phyloP scores from a whole-genome alignment of 441 rosid genomes.

The Macaranga tanarius region DNA sequence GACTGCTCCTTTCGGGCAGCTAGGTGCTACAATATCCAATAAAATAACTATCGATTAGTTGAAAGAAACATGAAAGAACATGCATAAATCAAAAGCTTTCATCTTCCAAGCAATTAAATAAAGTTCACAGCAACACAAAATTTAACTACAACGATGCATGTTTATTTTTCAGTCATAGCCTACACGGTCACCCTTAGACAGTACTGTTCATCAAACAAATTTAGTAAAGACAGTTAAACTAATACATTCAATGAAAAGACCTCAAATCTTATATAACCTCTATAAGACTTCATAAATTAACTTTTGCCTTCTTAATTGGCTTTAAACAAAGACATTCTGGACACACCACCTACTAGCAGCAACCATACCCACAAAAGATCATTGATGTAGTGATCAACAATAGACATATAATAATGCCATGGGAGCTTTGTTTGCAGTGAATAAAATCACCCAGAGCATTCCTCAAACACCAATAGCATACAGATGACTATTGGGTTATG shows the following conservation, averaged over 20 bases:
- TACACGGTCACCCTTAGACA: not conserved
- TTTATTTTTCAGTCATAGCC: not conserved
- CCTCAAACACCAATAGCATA: not conserved
- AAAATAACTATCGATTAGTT: not conserved
- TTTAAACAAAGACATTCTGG: no score
- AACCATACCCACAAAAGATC: not conserved
- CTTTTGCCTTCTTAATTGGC: no score
- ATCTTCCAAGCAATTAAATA: not conserved
- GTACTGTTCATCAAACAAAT: not conserved
- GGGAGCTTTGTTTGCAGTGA: not conserved
- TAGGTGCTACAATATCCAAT: conserved; percentile 46
- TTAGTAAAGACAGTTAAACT: no score
- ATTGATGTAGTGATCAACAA: not conserved
- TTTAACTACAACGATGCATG: not conserved
- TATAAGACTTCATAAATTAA: no score
- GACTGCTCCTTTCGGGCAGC: conserved; percentile 93
- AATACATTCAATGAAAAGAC: no score
- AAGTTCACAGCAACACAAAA: not conserved
- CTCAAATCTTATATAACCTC: no score
- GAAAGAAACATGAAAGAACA: not conserved
- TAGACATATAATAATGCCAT: not conserved
- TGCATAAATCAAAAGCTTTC: not conserved
- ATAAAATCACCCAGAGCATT: not conserved
- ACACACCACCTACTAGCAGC: not conserved
- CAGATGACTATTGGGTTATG: not conserved